Evolutionary conservation across 768 basidiomycete genomes (phyloP).

Genomic region (Russula compacta): DNA sequence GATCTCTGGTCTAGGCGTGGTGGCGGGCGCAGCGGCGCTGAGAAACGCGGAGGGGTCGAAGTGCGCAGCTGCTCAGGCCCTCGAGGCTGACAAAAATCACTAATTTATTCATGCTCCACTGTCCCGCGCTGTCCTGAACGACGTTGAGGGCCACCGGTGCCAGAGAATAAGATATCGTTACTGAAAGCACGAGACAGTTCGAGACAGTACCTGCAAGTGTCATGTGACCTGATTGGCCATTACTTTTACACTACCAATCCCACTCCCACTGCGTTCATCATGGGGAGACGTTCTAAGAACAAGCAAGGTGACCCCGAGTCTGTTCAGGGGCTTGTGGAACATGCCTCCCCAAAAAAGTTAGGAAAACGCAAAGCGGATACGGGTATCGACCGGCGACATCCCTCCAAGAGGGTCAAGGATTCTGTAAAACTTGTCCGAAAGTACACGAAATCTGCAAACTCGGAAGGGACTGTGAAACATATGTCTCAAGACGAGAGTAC

Average conservation of each 20-base stretch:
- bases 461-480: slow-evolving; percentile 3
- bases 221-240: too few relatives aligned
- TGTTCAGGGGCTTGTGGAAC: slow-evolving; percentile 32
- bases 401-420: slow-evolving; percentile 32
- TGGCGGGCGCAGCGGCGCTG: too few relatives aligned
- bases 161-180: too few relatives aligned
- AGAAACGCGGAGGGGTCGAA: too few relatives aligned
- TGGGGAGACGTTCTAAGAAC: slow-evolving; percentile 82
- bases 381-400: slow-evolving; percentile 25
- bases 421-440: slow-evolving; percentile 10
- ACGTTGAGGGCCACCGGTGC: too few relatives aligned
- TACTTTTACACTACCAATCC: neutral
- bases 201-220: too few relatives aligned
- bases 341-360: slow-evolving; percentile 43
- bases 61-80: too few relatives aligned
- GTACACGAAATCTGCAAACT: slow-evolving; percentile 15
- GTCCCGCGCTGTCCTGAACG: too few relatives aligned
- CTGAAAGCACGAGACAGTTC: too few relatives aligned
- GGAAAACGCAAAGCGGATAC: slow-evolving; percentile 66
- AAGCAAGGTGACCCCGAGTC: slow-evolving; percentile 70
- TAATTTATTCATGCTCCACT: too few relatives aligned
- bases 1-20: too few relatives aligned
- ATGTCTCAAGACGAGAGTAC: slow-evolving; percentile 16
- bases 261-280: slow-evolving; percentile 23
- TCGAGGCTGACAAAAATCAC: too few relatives aligned